These are phyloP conservation scores for Diutina siamensis DNA, from an alignment of 1,139 yeast species.

Conservation along the genomic window DNA sequence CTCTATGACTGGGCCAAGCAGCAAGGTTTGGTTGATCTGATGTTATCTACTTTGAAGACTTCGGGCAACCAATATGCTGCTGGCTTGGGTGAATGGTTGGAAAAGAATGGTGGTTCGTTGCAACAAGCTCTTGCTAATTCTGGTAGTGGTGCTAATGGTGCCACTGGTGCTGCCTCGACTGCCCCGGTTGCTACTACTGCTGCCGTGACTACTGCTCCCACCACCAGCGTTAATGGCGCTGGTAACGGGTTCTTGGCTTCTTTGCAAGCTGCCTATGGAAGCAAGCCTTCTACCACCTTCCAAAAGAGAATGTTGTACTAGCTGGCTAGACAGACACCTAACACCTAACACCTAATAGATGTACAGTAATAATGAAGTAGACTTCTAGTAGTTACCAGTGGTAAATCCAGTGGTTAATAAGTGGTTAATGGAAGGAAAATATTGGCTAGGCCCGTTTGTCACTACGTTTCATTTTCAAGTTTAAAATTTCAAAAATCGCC, in stretches of 20 bases:
- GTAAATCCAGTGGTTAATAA: too few relatives aligned
- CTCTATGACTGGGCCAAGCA: constrained; percentile 4
- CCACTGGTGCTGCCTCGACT: not conserved
- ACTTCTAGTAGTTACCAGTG: too few relatives aligned
- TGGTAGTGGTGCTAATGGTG: not conserved
- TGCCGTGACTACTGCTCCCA: not conserved
- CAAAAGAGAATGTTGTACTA: constrained; percentile 5
- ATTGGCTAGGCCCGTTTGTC: too few relatives aligned
- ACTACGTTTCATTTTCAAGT: too few relatives aligned
- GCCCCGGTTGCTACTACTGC: not conserved
- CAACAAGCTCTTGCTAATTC: not conserved
- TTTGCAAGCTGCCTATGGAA: constrained; percentile 3
- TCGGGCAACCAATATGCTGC: constrained; percentile 3
- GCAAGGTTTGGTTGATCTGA: not conserved
- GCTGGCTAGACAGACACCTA: constrained; percentile 3
- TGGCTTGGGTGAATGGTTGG: not conserved
- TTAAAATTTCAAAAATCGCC: too few relatives aligned
- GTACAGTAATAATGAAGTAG: too few relatives aligned
- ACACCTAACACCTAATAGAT: too few relatives aligned
- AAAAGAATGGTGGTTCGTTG: constrained; percentile 2
- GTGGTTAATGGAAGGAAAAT: not conserved
- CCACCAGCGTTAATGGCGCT: not conserved
- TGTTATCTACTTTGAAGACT: not conserved
- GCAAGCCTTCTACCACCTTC: not conserved
- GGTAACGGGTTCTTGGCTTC: not conserved